Evolutionary conservation across 2,329 filamentous ascomycete genomes (phyloP), one percentile per base, ranked within the genome.

Genomic region (Phialemoniopsis sp.): DNA sequence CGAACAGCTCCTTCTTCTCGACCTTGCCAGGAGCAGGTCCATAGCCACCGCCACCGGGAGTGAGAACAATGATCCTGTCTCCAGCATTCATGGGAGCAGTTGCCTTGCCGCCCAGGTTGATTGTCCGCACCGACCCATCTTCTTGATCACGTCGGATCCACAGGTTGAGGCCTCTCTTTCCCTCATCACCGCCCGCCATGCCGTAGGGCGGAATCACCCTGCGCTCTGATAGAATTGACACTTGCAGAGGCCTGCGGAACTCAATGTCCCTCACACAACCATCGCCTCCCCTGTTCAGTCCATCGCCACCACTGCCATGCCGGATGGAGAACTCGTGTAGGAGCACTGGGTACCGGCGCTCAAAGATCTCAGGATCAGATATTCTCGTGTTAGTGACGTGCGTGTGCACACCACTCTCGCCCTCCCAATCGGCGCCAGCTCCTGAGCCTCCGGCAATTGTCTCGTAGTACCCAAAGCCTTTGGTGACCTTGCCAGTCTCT

Each of bases 221-320:
- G 2, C 62, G 47, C 13, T 65, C 62, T 10, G 54, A 62, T 10
- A 67, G 47, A 18, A 67, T 59, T 15, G 55, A 56, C 3, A 55
- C 58, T 42, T 56, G 53, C 13, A 64, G 41, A 7, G 54, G 54
- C 2, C 53, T 44, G 1, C 55, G 46, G 4, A 58, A 58, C 46
- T 66, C 57, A 7, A 65, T 56, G 37, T 65, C 62, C 1, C 62
- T 48, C 2, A 55, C 47, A 15, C 55, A 51, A 4, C 62, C 61
- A 14, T 64, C 49, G 3, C 62, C 62, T 4, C 61, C 62, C 6
- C 38, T 44, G 47, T 52, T 58, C 10, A 34, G 40, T 1, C 61
- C 62, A 2, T 16, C 29, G 0, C 62, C 62, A 1, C 62, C 62
- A 2, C 45, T 58, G 3, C 49, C 57, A 0, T 40, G 31, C 0